A percentile compares a stretch with the other conserved stretches of the same genome.
Evolutionary conservation across 1,284 basidiomycete species (phyloP).

Genomic region (Puccinia triticina): DNA sequence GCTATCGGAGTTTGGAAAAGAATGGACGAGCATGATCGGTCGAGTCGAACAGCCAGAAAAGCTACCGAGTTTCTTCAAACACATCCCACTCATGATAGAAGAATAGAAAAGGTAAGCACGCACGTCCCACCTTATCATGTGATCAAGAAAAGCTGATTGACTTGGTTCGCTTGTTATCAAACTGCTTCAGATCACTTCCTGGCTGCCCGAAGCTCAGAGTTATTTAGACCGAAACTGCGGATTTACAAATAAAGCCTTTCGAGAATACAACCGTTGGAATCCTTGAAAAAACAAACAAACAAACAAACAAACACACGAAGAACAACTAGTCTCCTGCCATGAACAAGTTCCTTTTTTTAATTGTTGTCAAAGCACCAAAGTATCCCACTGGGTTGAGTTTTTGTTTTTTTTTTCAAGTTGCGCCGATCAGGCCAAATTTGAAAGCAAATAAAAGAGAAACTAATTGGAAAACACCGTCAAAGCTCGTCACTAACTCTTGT

Average conservation of each 20-base stretch:
- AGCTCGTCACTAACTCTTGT: too few species aligned
- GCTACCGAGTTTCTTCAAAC: constrained; percentile 52
- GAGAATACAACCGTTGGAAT: constrained; percentile 21
- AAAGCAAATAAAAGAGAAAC: not conserved
- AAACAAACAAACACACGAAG: not conserved
- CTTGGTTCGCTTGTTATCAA: not conserved
- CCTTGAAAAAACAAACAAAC: constrained; percentile 3
- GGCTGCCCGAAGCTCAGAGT: constrained; percentile 46
- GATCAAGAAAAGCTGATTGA: not conserved
- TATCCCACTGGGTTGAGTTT: too few species aligned
- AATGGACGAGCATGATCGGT: constrained; percentile 46
- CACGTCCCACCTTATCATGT: not conserved
- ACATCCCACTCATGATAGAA: constrained; percentile 43
- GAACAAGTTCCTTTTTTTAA: not conserved
- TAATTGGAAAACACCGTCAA: not conserved
- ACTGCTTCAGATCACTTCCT: constrained; percentile 40
- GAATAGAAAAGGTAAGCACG: constrained; percentile 39
- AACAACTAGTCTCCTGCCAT: not conserved
- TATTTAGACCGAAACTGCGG: constrained; percentile 33
- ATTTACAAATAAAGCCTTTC: constrained; percentile 24
- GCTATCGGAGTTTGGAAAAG: constrained; percentile 49
- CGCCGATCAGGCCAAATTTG: not conserved
- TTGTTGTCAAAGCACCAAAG: not conserved
- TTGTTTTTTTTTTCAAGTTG: too few species aligned
- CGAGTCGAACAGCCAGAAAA: constrained; percentile 56